phyloP scores from a whole-genome alignment of 768 basidiomycete species.

The Russula sp. region DNA sequence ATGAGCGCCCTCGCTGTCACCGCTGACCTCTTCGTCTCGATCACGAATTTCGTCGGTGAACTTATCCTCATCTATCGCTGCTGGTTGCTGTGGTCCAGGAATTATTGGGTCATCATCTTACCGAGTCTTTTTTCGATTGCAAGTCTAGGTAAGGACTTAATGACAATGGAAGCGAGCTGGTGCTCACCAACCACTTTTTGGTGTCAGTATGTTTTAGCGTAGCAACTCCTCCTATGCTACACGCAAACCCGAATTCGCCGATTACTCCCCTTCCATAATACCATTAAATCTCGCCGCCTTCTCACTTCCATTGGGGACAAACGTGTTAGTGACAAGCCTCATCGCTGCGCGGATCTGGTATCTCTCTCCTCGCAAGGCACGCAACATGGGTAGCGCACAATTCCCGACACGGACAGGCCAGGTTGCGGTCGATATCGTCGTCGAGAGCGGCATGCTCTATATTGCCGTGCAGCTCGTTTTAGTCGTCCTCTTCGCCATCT shows the following conservation, averaged over 20 bases:
- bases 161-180: not conserved
- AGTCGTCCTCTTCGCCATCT: conserved; percentile 39
- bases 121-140: conserved; percentile 39
- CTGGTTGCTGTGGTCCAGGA: conserved; percentile 43
- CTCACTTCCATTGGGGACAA: conserved; percentile 42
- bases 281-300: conserved; percentile 41
- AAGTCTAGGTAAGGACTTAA: conserved; percentile 38
- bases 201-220: not conserved
- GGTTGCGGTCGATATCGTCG: conserved; percentile 37
- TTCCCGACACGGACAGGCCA: not conserved
- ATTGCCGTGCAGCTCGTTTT: conserved; percentile 43
- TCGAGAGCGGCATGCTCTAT: conserved; percentile 44
- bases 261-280: not conserved
- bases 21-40: conserved; percentile 41
- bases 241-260: conserved; percentile 2
- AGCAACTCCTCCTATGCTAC: not conserved
- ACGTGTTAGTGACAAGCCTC: conserved; percentile 43
- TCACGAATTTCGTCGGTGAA: conserved; percentile 41
- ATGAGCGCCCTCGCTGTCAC: conserved; percentile 33
- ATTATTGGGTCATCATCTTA: conserved; percentile 37
- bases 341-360: conserved; percentile 44
- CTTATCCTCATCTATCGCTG: conserved; percentile 43
- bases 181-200: not conserved
- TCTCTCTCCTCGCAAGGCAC: conserved; percentile 28
- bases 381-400: not conserved